Conservation (phyloP, 169 alveolate species). For the Plasmodium gallinaceum region DNA sequence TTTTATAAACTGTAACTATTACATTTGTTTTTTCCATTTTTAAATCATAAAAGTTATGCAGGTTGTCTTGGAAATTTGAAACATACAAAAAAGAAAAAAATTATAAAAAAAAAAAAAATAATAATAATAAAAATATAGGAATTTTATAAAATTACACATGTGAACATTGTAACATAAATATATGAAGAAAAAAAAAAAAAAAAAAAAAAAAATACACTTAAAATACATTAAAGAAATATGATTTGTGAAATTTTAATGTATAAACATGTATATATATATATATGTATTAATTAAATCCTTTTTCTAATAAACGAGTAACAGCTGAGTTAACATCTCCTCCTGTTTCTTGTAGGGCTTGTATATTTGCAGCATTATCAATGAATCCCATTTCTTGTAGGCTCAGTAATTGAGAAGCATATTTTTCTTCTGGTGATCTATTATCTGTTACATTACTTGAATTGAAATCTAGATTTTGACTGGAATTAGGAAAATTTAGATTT, state of each 20-base stretch:
- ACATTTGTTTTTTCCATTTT: slow-evolving; percentile 47
- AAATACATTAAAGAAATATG: neutral
- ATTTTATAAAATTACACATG: neutral
- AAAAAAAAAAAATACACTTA: slow-evolving; percentile 5
- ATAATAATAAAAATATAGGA: neutral
- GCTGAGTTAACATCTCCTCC: slow-evolving; percentile 97
- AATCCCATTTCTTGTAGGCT: slow-evolving; percentile 96
- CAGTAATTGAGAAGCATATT: slow-evolving; percentile 91
- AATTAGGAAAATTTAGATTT: slow-evolving; percentile 43
- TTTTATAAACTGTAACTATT: neutral
- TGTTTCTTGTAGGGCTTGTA: slow-evolving; percentile 93
- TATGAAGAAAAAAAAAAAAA: neutral
- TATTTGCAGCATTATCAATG: slow-evolving; percentile 92
- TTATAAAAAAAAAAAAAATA: neutral
- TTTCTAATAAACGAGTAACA: slow-evolving; percentile 91
- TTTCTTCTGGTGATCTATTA: slow-evolving; percentile 86
- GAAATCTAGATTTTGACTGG: slow-evolving; percentile 28
- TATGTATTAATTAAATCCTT: slow-evolving; percentile 82
- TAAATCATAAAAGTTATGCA: slow-evolving; percentile 18
- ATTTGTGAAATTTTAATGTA: neutral
- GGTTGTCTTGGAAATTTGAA: slow-evolving; percentile 26
- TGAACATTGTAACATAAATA: neutral
- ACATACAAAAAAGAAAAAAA: slow-evolving; percentile 57
- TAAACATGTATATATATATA: neutral
- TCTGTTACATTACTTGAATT: slow-evolving; percentile 77